These are phyloP conservation scores for Schizophyllum amplum DNA, from an alignment of 1,284 basidiomycete genomes.

Conservation along the genomic window DNA sequence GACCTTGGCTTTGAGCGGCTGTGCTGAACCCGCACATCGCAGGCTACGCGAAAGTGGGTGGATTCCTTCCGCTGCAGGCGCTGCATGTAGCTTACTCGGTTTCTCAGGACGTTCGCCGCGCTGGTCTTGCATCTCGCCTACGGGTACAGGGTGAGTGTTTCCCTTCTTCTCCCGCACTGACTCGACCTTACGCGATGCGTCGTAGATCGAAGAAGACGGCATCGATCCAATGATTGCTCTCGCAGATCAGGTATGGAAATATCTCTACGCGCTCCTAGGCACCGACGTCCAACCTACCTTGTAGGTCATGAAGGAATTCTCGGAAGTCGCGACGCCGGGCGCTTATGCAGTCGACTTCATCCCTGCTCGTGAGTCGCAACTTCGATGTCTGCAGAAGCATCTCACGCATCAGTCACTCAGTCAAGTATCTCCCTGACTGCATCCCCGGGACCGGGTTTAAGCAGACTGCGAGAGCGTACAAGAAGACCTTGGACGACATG, in stretches of 20 bases:
- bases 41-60: slow-evolving; percentile 8
- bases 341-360: slow-evolving; percentile 10
- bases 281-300: slow-evolving; percentile 35
- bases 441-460: slow-evolving; percentile 44
- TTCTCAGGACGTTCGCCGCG: slow-evolving; percentile 33
- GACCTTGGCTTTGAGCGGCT: neutral
- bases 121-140: slow-evolving; percentile 44
- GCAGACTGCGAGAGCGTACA: slow-evolving; percentile 31
- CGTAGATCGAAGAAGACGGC: slow-evolving; percentile 22
- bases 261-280: slow-evolving; percentile 4
- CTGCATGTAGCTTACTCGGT: neutral
- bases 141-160: slow-evolving; percentile 30
- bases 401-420: slow-evolving; percentile 16
- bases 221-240: slow-evolving; percentile 39
- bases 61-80: neutral
- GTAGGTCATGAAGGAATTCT: slow-evolving; percentile 26
- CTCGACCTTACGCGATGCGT: neutral
- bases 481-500: slow-evolving; percentile 28
- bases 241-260: slow-evolving; percentile 29
- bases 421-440: slow-evolving; percentile 43
- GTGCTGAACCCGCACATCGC: neutral
- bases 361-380: slow-evolving; percentile 2
- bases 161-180: neutral
- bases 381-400: neutral
- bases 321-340: slow-evolving; percentile 8